These are phyloP conservation scores for Aspergillus novoparasiticus DNA, from an alignment of 2,329 filamentous ascomycete genomes.

Conservation along the genomic window DNA sequence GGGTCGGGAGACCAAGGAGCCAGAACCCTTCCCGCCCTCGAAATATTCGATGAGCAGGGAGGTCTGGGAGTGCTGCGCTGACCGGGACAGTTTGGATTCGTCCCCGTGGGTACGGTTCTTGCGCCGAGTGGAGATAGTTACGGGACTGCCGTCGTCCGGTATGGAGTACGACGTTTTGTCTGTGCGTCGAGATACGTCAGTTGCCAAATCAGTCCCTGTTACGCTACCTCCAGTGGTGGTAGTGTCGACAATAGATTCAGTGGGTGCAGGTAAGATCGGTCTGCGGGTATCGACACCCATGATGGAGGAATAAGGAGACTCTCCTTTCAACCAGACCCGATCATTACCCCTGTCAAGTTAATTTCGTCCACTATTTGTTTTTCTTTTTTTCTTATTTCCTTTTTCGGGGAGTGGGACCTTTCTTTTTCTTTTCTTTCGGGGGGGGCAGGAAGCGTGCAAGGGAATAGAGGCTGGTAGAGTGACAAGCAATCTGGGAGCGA, in stretches of 20 bases:
- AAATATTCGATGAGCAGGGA: conserved; percentile 95
- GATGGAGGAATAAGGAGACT: conserved; percentile 28
- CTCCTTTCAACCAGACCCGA: conserved; percentile 33
- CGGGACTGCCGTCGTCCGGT: conserved; percentile 66
- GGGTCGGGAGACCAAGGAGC: conserved; percentile 66
- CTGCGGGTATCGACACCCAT: conserved; percentile 54
- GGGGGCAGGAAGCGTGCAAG: conserved; percentile 12
- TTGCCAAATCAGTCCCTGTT: conserved; percentile 51
- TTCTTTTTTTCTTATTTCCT: not conserved
- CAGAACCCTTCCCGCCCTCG: conserved; percentile 70
- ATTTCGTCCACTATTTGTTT: not conserved
- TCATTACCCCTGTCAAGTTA: conserved; percentile 34
- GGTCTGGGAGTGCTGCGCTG: conserved; percentile 71
- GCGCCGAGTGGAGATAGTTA: conserved; percentile 78
- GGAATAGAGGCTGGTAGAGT: conserved; percentile 10
- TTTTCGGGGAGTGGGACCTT: conserved; percentile 2
- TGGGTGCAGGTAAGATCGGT: conserved; percentile 53
- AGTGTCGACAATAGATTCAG: conserved; percentile 53
- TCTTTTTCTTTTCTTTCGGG: not conserved
- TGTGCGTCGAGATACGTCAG: conserved; percentile 53
- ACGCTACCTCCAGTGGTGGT: conserved; percentile 43
- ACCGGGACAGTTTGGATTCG: conserved; percentile 53
- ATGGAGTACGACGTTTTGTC: conserved; percentile 55
- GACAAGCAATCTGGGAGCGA: conserved; percentile 13
- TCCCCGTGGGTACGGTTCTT: conserved; percentile 60